Conservation (phyloP, 2,329 filamentous ascomycete species). For the Alternaria solani region DNA sequence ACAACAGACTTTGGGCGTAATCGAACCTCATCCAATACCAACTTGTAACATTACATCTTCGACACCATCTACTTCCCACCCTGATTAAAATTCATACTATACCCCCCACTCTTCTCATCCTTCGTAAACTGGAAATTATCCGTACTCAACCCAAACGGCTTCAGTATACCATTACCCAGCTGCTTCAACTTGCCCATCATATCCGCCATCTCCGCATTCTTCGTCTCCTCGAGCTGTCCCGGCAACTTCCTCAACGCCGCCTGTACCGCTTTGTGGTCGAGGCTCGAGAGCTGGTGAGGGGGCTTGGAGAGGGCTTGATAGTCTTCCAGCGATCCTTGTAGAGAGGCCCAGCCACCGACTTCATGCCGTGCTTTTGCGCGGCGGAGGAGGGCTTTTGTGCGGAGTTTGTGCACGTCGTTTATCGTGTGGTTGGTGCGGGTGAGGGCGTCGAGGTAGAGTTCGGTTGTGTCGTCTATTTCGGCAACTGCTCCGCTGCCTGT, state of each 20-base stretch:
- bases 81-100: conserved; percentile 87
- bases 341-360: conserved; percentile 77
- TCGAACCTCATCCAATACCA: too few species aligned
- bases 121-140: conserved; percentile 95
- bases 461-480: conserved; percentile 62
- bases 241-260: conserved; percentile 72
- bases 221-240: conserved; percentile 74
- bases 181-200: conserved; percentile 98
- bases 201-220: conserved; percentile 87
- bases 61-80: conserved; percentile 11
- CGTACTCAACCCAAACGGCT: conserved; percentile 91
- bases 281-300: conserved; percentile 64
- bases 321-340: conserved; percentile 81
- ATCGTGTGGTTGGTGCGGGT: conserved; percentile 37
- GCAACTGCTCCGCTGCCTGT: conserved; percentile 64
- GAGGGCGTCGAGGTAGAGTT: conserved; percentile 44
- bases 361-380: conserved; percentile 77
- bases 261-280: conserved; percentile 74
- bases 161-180: conserved; percentile 89
- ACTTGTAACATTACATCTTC: too few species aligned
- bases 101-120: conserved; percentile 87
- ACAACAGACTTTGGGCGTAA: too few species aligned
- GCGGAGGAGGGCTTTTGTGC: conserved; percentile 82
- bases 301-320: conserved; percentile 73
- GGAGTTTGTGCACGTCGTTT: conserved; percentile 77